Conservation (phyloP, 495 filamentous ascomycete species). For the Aspergillus biplanus region DNA sequence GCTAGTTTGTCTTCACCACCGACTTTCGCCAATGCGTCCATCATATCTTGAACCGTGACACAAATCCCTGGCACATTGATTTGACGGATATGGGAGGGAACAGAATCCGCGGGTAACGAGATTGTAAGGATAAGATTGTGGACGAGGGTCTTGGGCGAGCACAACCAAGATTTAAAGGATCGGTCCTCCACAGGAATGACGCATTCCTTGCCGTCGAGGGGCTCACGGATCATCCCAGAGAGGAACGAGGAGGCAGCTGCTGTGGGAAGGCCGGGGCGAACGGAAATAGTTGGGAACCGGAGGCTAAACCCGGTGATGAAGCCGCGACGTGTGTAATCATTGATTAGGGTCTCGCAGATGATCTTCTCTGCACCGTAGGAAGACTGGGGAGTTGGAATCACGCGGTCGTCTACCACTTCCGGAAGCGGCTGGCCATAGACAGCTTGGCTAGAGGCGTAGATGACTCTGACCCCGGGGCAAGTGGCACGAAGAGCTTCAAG, state of each 20-base stretch:
- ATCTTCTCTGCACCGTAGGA: slow-evolving; percentile 78
- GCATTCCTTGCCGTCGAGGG: slow-evolving; percentile 60
- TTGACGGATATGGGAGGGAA: slow-evolving; percentile 60
- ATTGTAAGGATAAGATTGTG: slow-evolving; percentile 67
- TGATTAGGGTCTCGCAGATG: slow-evolving; percentile 70
- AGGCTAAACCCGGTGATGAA: slow-evolving; percentile 66
- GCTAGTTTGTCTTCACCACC: slow-evolving; percentile 67
- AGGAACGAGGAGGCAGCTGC: slow-evolving; percentile 71
- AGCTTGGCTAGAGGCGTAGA: slow-evolving; percentile 62
- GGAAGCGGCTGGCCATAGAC: slow-evolving; percentile 60
- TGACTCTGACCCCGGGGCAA: slow-evolving; percentile 61
- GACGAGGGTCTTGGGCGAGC: slow-evolving; percentile 62
- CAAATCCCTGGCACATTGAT: slow-evolving; percentile 74
- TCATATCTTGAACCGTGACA: slow-evolving; percentile 69
- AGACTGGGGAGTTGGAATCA: slow-evolving; percentile 66
- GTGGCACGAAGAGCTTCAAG: slow-evolving; percentile 59
- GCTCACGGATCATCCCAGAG: slow-evolving; percentile 69
- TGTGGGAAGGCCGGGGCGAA: slow-evolving; percentile 70
- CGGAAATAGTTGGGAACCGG: slow-evolving; percentile 73
- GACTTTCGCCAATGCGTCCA: slow-evolving; percentile 68
- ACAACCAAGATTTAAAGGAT: slow-evolving; percentile 63
- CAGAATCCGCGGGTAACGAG: slow-evolving; percentile 48
- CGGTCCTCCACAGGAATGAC: slow-evolving; percentile 65
- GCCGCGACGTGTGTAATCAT: slow-evolving; percentile 69
- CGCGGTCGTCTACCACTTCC: slow-evolving; percentile 53